A percentile compares a stretch with the other conserved stretches of the same genome.
Evolutionary conservation across 495 filamentous ascomycete species (phyloP).

Genomic region (Aspergillus ellipticus): DNA sequence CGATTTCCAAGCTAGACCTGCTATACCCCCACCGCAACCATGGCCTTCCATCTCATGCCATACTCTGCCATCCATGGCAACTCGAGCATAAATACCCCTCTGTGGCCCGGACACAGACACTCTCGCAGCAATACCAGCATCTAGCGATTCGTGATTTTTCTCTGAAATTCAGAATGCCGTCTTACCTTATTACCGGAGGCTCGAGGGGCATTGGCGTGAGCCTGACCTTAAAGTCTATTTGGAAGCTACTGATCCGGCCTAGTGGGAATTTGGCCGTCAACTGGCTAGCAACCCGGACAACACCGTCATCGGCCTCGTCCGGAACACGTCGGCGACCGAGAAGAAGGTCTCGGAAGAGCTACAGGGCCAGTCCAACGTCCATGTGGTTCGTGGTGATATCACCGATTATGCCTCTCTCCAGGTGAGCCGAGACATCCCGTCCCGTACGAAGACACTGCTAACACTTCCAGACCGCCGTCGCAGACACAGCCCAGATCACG

Average conservation of each 20-base stretch:
- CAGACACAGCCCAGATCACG: background rate
- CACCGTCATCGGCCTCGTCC: conserved; percentile 40
- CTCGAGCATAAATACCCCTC: too few species aligned
- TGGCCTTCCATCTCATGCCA: too few species aligned
- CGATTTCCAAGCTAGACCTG: too few species aligned
- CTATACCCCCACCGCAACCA: too few species aligned
- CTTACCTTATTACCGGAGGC: conserved; percentile 35
- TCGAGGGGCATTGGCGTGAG: conserved; percentile 40
- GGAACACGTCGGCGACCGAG: conserved; percentile 33
- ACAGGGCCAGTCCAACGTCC: conserved; percentile 34
- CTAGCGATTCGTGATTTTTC: too few species aligned
- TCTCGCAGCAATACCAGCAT: too few species aligned
- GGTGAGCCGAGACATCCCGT: background rate
- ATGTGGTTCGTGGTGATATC: conserved; percentile 46
- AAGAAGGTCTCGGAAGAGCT: conserved; percentile 24
- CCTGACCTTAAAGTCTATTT: background rate
- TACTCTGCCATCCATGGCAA: too few species aligned
- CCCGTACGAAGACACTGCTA: background rate
- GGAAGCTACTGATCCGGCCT: background rate
- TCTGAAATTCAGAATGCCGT: too few species aligned
- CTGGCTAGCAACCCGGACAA: conserved; percentile 35
- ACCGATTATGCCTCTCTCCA: conserved; percentile 15
- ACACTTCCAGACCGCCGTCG: background rate
- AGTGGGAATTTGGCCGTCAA: conserved; percentile 40
- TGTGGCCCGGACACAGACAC: too few species aligned